A percentile compares a stretch with the other conserved stretches of the same genome.
phyloP scores from a whole-genome alignment of 2,329 filamentous ascomycete genomes.

The Hypoxylon sp. region DNA sequence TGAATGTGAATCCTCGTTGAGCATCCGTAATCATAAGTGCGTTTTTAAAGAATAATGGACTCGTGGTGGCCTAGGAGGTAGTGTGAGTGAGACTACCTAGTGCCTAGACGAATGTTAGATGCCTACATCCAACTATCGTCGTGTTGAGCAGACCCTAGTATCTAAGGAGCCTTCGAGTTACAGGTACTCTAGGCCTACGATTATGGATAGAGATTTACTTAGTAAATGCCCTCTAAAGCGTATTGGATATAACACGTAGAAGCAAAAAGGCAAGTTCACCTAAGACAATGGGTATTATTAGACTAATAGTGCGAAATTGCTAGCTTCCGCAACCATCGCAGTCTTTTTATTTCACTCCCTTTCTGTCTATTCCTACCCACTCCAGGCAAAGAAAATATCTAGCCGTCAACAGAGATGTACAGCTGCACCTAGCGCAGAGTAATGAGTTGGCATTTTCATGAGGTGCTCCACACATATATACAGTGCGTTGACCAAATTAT shows the following conservation, averaged over 20 bases:
- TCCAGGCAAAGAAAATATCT: not conserved
- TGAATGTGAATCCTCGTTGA: conserved; percentile 37
- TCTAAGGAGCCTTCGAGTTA: not conserved
- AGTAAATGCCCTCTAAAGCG: no score
- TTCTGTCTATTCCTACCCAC: not conserved
- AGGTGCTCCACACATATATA: no score
- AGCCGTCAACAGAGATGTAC: not conserved
- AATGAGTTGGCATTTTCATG: no score
- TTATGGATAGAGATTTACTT: not conserved
- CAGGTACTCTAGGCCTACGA: not conserved
- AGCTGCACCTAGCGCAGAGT: not conserved
- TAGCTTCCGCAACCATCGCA: not conserved
- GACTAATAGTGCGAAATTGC: not conserved
- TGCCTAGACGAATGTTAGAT: not conserved
- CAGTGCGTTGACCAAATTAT: no score
- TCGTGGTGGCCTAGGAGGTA: not conserved
- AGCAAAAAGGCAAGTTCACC: not conserved
- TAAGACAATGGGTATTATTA: not conserved
- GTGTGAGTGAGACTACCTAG: not conserved
- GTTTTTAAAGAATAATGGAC: not conserved
- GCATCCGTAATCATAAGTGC: conserved; percentile 28
- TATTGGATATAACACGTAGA: no score
- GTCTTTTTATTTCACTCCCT: not conserved
- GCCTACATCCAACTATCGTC: not conserved
- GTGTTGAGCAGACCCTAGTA: not conserved